Evolutionary conservation across 2,329 filamentous ascomycete species (phyloP), one percentile per base, ranked within the genome.

Genomic region (Cladorrhinum sp.): DNA sequence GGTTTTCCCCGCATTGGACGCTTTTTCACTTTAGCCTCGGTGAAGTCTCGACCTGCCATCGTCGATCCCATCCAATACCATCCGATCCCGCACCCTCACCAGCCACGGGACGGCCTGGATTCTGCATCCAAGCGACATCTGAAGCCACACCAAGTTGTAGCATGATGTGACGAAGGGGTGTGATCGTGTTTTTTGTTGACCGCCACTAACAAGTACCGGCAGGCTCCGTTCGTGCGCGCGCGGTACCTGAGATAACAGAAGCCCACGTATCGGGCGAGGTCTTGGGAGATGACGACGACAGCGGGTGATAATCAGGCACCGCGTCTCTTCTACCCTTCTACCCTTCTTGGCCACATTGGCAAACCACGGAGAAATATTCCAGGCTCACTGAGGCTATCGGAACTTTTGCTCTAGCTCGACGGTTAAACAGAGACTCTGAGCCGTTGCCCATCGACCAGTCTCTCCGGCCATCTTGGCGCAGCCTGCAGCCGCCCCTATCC

Each of bases 11-110:
- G 26, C 51, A 28, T 30, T 30, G 52, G 26, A 55, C 36, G 21
- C 30, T 23, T 28, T 10, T 26, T 39, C n/a, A 57, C 20, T 57
- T 57, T 57, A 57, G 54, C 54, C 54, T 57, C 36, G 53, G 53
- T 46, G 53, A 48, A 33, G 10, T 39, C 24, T 36, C 23, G 10
- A 46, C 42, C 18, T 46, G 42, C 36, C 5, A 28, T 57, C n/a
- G 23, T 16, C 24, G 24, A 26, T 57, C 20, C 54, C 54, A 36
- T 26, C 39, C 24, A 26, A 57, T 57, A 36, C 54, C 54, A 33
- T 21, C 20, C 42, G 42, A 46, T n/a, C 20, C 21, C 49, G 49
- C 20, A 8, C 54, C 42, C 39, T 42, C 39, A 46, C 23, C 26
- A 23, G 51, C 46, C 18, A 50, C 46, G 46, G 46, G 21, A 50